These are phyloP conservation scores for Metschnikowia dekortorum DNA, from an alignment of 805 yeast species.

Conservation along the genomic window DNA sequence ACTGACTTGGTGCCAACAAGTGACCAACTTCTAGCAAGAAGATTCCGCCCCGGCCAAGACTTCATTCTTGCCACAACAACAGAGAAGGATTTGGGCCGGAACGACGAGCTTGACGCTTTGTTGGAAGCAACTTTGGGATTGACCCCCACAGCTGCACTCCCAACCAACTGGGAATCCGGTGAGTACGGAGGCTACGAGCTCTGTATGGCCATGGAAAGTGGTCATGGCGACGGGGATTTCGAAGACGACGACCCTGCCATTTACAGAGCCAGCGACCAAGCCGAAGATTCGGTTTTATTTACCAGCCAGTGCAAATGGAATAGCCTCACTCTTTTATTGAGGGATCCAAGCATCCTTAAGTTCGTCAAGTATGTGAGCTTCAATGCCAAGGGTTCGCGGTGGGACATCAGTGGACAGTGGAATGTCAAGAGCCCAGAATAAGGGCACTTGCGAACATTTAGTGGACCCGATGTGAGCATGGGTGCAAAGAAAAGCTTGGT, in stretches of 20 bases:
- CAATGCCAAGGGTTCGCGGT: slow-evolving; percentile 84
- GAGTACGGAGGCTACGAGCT: slow-evolving; percentile 93
- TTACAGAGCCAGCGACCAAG: slow-evolving; percentile 52
- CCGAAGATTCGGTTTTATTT: slow-evolving; percentile 69
- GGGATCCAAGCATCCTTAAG: slow-evolving; percentile 84
- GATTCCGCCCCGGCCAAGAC: slow-evolving; percentile 94
- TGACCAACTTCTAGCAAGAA: slow-evolving; percentile 67
- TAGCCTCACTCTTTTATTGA: slow-evolving; percentile 63
- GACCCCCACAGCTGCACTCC: slow-evolving; percentile 57
- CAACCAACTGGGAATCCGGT: slow-evolving; percentile 80
- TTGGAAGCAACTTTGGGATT: slow-evolving; percentile 78
- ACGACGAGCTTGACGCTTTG: slow-evolving; percentile 38
- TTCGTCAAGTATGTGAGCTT: slow-evolving; percentile 89
- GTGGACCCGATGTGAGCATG: neutral
- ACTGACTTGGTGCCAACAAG: slow-evolving; percentile 61
- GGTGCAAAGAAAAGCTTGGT: neutral
- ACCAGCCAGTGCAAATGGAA: slow-evolving; percentile 86
- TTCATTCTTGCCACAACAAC: slow-evolving; percentile 81
- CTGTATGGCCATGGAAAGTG: slow-evolving; percentile 64
- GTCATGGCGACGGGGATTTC: slow-evolving; percentile 43
- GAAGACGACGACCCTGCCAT: slow-evolving; percentile 80
- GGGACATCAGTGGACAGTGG: slow-evolving; percentile 87
- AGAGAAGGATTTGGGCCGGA: slow-evolving; percentile 34
- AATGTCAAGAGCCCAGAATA: slow-evolving; percentile 51
- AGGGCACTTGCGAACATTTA: slow-evolving; percentile 13